Evolutionary conservation across 768 basidiomycete genomes (phyloP).

Genomic region (Tylopilus felleus): DNA sequence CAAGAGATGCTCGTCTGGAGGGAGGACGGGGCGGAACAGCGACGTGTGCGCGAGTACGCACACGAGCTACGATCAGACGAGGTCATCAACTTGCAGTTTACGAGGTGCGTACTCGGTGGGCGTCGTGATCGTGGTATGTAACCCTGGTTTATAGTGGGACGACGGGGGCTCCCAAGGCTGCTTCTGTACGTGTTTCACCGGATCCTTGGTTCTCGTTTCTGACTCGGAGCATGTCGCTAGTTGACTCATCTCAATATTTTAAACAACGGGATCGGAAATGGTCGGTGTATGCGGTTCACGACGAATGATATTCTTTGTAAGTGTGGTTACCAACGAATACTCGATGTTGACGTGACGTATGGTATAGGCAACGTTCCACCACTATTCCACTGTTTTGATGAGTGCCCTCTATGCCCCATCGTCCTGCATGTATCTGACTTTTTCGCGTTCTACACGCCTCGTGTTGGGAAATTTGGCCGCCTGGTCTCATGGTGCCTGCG

Average conservation of each 20-base stretch:
- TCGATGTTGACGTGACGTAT: slow-evolving; percentile 1
- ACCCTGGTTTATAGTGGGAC: slow-evolving; percentile 53
- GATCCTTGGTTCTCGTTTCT: not conserved
- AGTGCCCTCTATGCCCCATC: slow-evolving; percentile 38
- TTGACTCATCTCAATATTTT: slow-evolving; percentile 76
- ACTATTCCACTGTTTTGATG: slow-evolving; percentile 87
- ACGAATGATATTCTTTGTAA: slow-evolving; percentile 66
- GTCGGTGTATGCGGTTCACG: slow-evolving; percentile 66
- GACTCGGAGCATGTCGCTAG: slow-evolving; percentile 31
- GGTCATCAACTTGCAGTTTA: slow-evolving; percentile 81
- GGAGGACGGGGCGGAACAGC: slow-evolving; percentile 45
- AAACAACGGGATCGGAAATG: slow-evolving; percentile 73
- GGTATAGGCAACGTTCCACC: slow-evolving; percentile 74
- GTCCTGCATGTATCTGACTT: slow-evolving; percentile 9
- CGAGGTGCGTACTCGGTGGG: slow-evolving; percentile 51
- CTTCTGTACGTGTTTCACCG: slow-evolving; percentile 51
- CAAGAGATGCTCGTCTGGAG: slow-evolving; percentile 69
- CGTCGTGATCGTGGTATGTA: not conserved
- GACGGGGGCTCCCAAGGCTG: slow-evolving; percentile 78
- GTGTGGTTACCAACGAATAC: slow-evolving; percentile 16
- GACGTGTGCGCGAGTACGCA: slow-evolving; percentile 41
- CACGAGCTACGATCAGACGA: slow-evolving; percentile 55
- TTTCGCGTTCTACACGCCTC: slow-evolving; percentile 47
- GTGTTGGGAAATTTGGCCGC: slow-evolving; percentile 79
- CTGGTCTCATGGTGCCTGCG: slow-evolving; percentile 68